Evolutionary conservation across 306 rosid species (phyloP), one percentile per base, ranked within the genome.

Genomic region (Corylus avellana): DNA sequence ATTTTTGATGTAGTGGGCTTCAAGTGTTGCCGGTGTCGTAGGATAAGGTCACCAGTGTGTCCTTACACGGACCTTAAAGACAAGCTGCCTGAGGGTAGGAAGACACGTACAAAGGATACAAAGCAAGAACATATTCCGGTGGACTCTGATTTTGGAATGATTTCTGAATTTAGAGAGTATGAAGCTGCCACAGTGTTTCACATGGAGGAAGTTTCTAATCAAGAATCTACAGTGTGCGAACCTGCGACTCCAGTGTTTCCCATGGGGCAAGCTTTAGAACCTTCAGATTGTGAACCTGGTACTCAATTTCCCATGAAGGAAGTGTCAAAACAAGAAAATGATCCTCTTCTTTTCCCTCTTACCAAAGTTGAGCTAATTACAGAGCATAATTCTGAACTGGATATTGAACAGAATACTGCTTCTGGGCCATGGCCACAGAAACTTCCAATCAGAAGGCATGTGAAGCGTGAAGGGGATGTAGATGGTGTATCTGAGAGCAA

Each of bases 21-120:
- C 91, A 96, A 96, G 87, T 96, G 99, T 82, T 91, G 98, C 84
- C 90, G 81, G 85, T 96, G 99, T 80, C 95, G 99, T 75, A 88
- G 99, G 88, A 96, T 96, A 82, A 91, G 83, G 84, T 89, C 96
- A 70, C 99, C 99, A 1, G 77, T 73, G 27, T 96, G 99, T 85
- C 99, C 99, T 72, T 91, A 89, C 87, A 53, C 80, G 62, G 90
- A 90, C 53, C 35, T 16, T 13, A 86, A 86, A 72, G 85, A 78
- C 39, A 81, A 76, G 73, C 74, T 54, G 61, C 83, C 55, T 55
- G 90, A 87, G 78, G 84, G 57, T 68, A 86, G 73, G 83, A 92
- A 81, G 80, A 64, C 83, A 74, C 89, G 80, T 74, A 14, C 48
- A 17, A 81, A 58, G 79, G 64, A 56, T 50, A 63, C 82, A 75